Base-by-base conservation (phyloP, 441 rosid genomes). In the Pelargonium australe region DNA sequence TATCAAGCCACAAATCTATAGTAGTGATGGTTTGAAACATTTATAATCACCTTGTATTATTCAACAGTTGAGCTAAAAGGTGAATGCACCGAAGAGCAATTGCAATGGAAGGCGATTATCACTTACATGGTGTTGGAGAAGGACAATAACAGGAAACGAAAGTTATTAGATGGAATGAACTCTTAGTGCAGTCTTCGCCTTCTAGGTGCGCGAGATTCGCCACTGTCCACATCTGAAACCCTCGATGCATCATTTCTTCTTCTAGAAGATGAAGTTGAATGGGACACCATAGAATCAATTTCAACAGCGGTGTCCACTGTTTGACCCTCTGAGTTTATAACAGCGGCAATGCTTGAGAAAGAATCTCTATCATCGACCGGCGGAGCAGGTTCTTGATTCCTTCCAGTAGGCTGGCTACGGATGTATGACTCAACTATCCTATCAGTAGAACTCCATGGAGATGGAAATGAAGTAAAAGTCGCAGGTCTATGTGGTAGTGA, bases 341-440 rank as follows among this genome's bases (percentile, higher is more conserved):
- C 95, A 61, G 97, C 95, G 61, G 87, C 89, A 63, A 89, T 83
- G 80, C 97, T 91, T 64, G 97, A 91, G 80, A 88, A 85, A n/a
- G 97, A 91, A 79, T 89, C 95, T 64, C 93, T 84, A 81, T 94
- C 98, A 79, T 94, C 95, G 61, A 84, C 92, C 19, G 89, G 80
- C 37, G 86, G 89, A 68, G 94, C 84, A 65, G 82, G 96, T 79
- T 88, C 96, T 66, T 83, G 88, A 82, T 72, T 90, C 78, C 92
- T 74, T 75, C n/a, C n/a, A n/a, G n/a, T n/a, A n/a, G n/a, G n/a
- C n/a, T n/a, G n/a, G n/a, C n/a, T n/a, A n/a, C n/a, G n/a, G n/a
- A n/a, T n/a, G n/a, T n/a, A n/a, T n/a, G n/a, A n/a, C n/a, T n/a
- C n/a, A n/a, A n/a, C n/a, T n/a, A n/a, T n/a, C n/a, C n/a, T n/a